phyloP scores from a whole-genome alignment of 108 stramenopile genomes.

The Cafeteria roenbergensis region DNA sequence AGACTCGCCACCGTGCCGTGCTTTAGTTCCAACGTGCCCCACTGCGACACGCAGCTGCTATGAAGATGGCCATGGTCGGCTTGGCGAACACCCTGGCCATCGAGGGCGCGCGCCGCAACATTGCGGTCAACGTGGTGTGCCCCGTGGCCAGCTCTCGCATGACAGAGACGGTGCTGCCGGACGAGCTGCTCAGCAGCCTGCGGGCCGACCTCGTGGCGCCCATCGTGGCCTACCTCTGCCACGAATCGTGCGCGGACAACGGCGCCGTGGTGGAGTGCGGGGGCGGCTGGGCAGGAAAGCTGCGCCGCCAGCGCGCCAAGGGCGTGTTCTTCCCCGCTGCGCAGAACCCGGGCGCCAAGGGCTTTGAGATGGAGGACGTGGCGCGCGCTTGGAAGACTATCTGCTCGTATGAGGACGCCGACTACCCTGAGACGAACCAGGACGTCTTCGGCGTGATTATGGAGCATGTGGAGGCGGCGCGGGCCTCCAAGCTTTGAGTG shows the following conservation, averaged over 20 bases:
- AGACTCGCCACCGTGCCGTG: too few species aligned
- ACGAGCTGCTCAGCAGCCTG: slow-evolving; percentile 18
- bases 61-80: slow-evolving; percentile 25
- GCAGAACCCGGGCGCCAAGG: neutral
- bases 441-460: slow-evolving; percentile 13
- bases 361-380: neutral
- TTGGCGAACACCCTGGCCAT: slow-evolving; percentile 22
- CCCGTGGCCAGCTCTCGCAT: slow-evolving; percentile 24
- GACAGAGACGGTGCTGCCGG: slow-evolving; percentile 25
- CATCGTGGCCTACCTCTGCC: slow-evolving; percentile 24
- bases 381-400: too few species aligned
- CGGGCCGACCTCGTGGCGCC: slow-evolving; percentile 23
- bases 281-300: slow-evolving; percentile 11
- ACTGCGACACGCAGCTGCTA: too few species aligned
- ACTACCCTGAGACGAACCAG: slow-evolving; percentile 14
- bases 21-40: too few species aligned
- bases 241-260: slow-evolving; percentile 11
- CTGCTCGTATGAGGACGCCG: neutral
- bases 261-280: slow-evolving; percentile 18
- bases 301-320: slow-evolving; percentile 14
- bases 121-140: slow-evolving; percentile 22
- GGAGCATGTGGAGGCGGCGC: slow-evolving; percentile 4
- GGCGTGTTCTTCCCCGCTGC: slow-evolving; percentile 14
- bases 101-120: slow-evolving; percentile 22
- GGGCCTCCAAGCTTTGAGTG: too few species aligned